A percentile compares a stretch with the other conserved stretches of the same genome.
Conservation (phyloP, 2,329 filamentous ascomycete genomes). For the Trichoderma gracile region DNA sequence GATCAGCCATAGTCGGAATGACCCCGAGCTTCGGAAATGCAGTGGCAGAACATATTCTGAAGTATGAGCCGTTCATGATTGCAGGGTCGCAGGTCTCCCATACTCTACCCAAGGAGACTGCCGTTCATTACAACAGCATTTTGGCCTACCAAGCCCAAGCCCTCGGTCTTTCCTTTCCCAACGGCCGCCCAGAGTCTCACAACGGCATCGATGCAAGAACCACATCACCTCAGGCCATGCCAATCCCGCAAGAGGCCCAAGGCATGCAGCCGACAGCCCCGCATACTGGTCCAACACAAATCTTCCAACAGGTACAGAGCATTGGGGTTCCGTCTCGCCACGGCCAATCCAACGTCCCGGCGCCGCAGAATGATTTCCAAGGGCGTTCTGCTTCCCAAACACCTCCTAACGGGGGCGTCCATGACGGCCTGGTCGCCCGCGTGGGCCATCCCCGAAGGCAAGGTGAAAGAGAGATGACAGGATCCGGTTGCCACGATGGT, state of each 20-base stretch:
- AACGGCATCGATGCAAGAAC: not conserved
- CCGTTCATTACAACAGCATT: not conserved
- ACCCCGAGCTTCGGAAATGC: not conserved
- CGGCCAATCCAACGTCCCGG: not conserved
- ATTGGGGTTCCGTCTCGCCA: not conserved
- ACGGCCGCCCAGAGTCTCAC: not conserved
- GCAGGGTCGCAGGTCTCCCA: not conserved
- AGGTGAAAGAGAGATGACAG: no score
- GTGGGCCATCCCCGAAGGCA: no score
- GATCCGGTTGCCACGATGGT: not conserved
- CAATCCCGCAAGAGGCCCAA: not conserved
- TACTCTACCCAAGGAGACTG: not conserved
- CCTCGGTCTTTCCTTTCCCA: not conserved
- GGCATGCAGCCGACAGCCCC: no score
- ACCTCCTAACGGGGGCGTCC: not conserved
- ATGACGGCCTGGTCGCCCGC: not conserved
- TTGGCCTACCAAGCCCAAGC: not conserved
- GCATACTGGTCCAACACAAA: not conserved
- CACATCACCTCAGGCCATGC: not conserved
- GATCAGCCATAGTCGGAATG: not conserved
- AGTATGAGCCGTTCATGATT: not conserved
- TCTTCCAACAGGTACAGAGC: not conserved
- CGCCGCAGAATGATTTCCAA: not conserved
- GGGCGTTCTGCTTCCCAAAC: not conserved
- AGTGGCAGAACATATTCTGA: not conserved